Evolutionary conservation across 176 grass and related monocot genomes (phyloP).

Genomic region (Puya raimondii): DNA sequence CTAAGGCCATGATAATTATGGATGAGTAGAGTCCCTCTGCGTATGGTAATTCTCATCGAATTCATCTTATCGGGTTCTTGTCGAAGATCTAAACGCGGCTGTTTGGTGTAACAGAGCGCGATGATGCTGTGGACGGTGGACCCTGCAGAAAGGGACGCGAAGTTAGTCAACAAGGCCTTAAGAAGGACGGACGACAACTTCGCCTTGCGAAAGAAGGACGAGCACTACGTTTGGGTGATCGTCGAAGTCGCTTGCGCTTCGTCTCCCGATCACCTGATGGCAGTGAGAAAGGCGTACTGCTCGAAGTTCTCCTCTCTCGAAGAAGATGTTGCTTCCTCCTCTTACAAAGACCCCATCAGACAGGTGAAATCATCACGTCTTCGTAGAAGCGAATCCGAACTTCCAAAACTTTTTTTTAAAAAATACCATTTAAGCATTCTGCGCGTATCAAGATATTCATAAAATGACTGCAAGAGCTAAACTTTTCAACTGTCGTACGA

Average conservation of each 20-base stretch:
- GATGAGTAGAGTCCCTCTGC: not conserved
- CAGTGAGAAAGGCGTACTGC: slow-evolving; percentile 80
- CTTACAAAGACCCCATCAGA: slow-evolving; percentile 44
- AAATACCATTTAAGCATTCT: too few relatives aligned
- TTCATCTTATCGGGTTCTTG: not conserved
- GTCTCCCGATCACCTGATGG: slow-evolving; percentile 68
- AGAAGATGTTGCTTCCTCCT: slow-evolving; percentile 59
- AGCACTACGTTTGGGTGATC: slow-evolving; percentile 40
- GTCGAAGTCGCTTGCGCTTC: slow-evolving; percentile 85
- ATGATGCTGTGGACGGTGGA: slow-evolving; percentile 71
- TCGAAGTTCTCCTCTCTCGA: slow-evolving; percentile 59
- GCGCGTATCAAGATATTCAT: too few relatives aligned
- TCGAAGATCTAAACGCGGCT: not conserved
- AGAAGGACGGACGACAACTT: slow-evolving; percentile 30
- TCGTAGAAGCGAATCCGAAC: too few relatives aligned
- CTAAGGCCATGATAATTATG: too few relatives aligned
- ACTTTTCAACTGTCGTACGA: too few relatives aligned
- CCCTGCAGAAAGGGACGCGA: slow-evolving; percentile 76
- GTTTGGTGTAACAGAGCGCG: slow-evolving; percentile 36
- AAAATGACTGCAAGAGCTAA: too few relatives aligned
- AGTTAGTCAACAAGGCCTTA: slow-evolving; percentile 50
- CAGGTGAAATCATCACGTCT: slow-evolving; percentile 19
- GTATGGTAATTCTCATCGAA: not conserved
- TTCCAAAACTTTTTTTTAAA: too few relatives aligned
- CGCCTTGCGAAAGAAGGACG: slow-evolving; percentile 36